Base-by-base conservation (phyloP, 306 rosid species). In the Fragaria vesca region DNA sequence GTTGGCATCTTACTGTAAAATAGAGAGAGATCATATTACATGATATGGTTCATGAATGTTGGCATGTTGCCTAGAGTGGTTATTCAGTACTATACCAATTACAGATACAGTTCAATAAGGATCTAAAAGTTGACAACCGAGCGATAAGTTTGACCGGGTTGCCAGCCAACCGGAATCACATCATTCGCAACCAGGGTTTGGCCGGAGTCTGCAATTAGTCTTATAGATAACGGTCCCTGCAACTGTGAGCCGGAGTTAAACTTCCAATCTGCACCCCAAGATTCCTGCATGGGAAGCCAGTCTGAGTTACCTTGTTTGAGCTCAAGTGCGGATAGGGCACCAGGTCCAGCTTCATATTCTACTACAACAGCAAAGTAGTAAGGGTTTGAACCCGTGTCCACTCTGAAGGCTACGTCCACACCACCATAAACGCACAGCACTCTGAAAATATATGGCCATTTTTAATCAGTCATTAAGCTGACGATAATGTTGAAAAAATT, bases 191-290 rank as follows among this genome's bases (percentile, higher is more conserved):
- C 89, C 16, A 92, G 17, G 2, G 80, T 45, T 21, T 83, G 73
- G 50, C 85, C 76, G 6, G 89, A 83, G 12, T 61, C 34, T 8
- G 90, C 51, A 5, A 89, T 89, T 16, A 92, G 69, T 38, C 81
- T 78, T 38, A 92, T 50, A 2, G 96, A 90, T 66, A 92, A 86
- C 1, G 97, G 97, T 8, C 87, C 86, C 28, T 42, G 42, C 2
- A 92, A 52, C 2, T 86, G 69, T 34, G 88, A 63, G 13, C 88
- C 91, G 3, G 76, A 60, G 51, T 88, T 67, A 17, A 77, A 76
- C 15, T 83, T 88, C 97, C 96, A 92, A 69, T 82, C 82, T 6
- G 96, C 96, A 62, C 97, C 95, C 94, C 97, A 90, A 4, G 89
- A 87, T 26, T 81, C 78, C 42, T 87, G 82, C 97, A 92, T 89